Conservation (phyloP, 1,284 basidiomycete species). For the Irpex rosettiformis region DNA sequence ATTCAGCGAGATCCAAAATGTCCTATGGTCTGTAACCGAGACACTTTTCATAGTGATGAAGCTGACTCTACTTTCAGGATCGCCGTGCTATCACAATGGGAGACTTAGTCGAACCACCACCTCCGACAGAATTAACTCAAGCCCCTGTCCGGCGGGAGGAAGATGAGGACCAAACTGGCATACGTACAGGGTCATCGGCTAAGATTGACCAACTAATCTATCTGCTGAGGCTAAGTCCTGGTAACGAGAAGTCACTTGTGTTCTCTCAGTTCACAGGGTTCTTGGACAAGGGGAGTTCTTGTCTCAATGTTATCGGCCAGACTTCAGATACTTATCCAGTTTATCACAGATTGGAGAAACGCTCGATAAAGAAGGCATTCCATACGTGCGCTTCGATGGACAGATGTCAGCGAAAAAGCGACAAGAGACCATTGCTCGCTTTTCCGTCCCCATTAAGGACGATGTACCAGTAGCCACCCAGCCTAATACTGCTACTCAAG, state of each 20-base stretch:
- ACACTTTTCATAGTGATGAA: not conserved
- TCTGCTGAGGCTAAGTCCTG: conserved; percentile 65
- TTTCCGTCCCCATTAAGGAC: conserved; percentile 59
- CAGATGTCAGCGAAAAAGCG: conserved; percentile 74
- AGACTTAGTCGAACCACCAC: conserved; percentile 68
- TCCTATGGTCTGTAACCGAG: conserved; percentile 59
- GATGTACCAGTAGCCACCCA: conserved; percentile 17
- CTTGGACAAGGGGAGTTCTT: conserved; percentile 60
- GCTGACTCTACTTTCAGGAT: conserved; percentile 42
- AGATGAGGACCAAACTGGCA: conserved; percentile 34
- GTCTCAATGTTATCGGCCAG: not conserved
- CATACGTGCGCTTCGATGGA: conserved; percentile 80
- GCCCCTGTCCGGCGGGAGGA: conserved; percentile 38
- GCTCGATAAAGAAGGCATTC: conserved; percentile 64
- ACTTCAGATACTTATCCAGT: not conserved
- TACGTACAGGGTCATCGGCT: conserved; percentile 61
- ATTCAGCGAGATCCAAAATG: conserved; percentile 68
- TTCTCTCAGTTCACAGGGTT: conserved; percentile 87
- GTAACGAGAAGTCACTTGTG: conserved; percentile 74
- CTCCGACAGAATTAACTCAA: conserved; percentile 66
- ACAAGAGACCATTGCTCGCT: conserved; percentile 75
- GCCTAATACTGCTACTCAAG: conserved; percentile 7
- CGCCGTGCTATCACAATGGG: conserved; percentile 58
- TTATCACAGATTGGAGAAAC: conserved; percentile 60
- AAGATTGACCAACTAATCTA: conserved; percentile 81